Evolutionary conservation across 352 stramenopile species (phyloP).

Genomic region (Pythium aquatile): DNA sequence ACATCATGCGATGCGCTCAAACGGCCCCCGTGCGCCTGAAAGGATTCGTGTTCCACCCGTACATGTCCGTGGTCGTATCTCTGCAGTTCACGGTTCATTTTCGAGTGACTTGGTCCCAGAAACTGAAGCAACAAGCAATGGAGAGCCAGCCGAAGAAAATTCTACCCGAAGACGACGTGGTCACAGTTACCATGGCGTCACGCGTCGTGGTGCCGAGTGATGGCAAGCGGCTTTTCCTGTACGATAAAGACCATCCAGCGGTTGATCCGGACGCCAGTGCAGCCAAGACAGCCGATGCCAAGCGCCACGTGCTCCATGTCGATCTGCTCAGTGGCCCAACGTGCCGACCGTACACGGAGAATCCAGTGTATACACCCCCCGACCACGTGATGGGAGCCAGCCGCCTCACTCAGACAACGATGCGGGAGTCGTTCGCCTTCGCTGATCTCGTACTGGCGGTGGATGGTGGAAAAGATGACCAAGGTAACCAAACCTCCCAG

Average conservation of each 20-base stretch:
- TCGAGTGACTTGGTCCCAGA: slow-evolving; percentile 61
- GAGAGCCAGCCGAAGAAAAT: slow-evolving; percentile 48
- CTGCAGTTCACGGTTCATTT: slow-evolving; percentile 89
- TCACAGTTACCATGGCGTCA: slow-evolving; percentile 71
- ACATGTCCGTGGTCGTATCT: slow-evolving; percentile 78
- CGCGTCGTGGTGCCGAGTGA: slow-evolving; percentile 68
- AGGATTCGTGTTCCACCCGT: slow-evolving; percentile 75
- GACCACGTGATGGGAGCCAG: slow-evolving; percentile 30
- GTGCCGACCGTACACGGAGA: slow-evolving; percentile 74
- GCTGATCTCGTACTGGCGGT: slow-evolving; percentile 55
- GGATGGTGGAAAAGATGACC: slow-evolving; percentile 25
- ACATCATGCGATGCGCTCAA: slow-evolving; percentile 53
- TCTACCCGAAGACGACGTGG: slow-evolving; percentile 68
- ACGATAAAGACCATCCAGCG: slow-evolving; percentile 49
- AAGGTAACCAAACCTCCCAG: slow-evolving; percentile 12
- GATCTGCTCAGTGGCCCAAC: slow-evolving; percentile 61
- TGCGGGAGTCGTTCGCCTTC: slow-evolving; percentile 65
- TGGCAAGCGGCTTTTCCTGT: slow-evolving; percentile 71
- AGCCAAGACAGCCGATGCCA: slow-evolving; percentile 19
- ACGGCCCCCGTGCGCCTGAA: slow-evolving; percentile 47
- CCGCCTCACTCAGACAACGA: slow-evolving; percentile 7
- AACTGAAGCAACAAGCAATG: slow-evolving; percentile 61
- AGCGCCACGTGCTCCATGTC: slow-evolving; percentile 54
- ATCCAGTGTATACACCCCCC: slow-evolving; percentile 64
- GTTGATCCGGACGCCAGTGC: slow-evolving; percentile 17